Evolutionary conservation across 768 basidiomycete genomes (phyloP).

Genomic region (Pholiota molesta): DNA sequence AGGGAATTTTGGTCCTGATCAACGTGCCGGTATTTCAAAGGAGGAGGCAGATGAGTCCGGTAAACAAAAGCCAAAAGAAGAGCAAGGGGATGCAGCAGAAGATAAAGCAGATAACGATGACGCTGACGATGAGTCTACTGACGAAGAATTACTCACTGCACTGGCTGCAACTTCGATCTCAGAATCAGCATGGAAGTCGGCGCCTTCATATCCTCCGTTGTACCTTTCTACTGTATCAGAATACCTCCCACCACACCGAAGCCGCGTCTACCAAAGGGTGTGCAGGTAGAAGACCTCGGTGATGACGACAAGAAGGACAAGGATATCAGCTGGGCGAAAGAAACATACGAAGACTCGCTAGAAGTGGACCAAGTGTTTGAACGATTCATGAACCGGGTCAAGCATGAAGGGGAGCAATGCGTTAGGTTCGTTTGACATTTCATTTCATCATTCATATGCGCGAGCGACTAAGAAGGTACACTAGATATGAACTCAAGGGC

Average conservation of each 20-base stretch:
- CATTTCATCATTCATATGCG: not conserved
- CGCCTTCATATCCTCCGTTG: conserved; percentile 66
- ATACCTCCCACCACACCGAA: conserved; percentile 65
- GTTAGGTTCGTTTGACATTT: conserved; percentile 61
- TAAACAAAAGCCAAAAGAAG: not conserved
- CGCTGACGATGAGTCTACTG: conserved; percentile 28
- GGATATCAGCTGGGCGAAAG: conserved; percentile 59
- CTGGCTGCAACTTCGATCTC: conserved; percentile 55
- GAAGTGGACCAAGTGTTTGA: conserved; percentile 87
- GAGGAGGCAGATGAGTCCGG: not conserved
- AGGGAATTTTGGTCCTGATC: not conserved
- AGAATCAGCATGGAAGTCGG: conserved; percentile 67
- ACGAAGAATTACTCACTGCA: conserved; percentile 57
- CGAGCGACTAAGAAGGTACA: not conserved
- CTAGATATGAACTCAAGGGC: conserved; percentile 87
- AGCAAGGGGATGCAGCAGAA: conserved; percentile 12
- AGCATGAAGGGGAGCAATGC: conserved; percentile 79
- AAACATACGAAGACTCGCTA: conserved; percentile 81
- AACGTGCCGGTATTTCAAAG: not conserved
- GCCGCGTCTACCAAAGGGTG: conserved; percentile 43
- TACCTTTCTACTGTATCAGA: conserved; percentile 80
- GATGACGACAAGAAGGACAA: conserved; percentile 26
- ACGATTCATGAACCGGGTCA: conserved; percentile 74
- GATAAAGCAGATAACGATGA: conserved; percentile 34
- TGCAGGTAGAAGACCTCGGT: conserved; percentile 45